phyloP scores from a whole-genome alignment of 1,284 basidiomycete genomes.

The Sanghuangporus weigelae region DNA sequence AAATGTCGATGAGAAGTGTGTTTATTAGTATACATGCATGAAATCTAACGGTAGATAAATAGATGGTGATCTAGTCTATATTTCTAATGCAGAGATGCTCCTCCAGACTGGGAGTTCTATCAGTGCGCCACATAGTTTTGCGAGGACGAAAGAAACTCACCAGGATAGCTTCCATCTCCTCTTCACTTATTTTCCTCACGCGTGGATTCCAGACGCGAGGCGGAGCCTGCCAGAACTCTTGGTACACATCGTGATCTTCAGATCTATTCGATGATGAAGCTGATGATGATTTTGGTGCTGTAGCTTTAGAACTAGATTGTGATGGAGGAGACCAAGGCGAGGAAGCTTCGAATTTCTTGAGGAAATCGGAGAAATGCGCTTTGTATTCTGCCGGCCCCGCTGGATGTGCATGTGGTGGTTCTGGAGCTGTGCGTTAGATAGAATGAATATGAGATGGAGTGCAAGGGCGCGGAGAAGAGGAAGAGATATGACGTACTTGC shows the following conservation, averaged over 20 bases:
- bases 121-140: background rate
- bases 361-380: conserved; percentile 55
- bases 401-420: conserved; percentile 68
- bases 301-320: too few relatives aligned
- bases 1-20: too few relatives aligned
- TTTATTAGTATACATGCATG: too few relatives aligned
- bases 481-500: conserved; percentile 36
- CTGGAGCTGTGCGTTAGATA: conserved; percentile 39
- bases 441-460: conserved; percentile 7
- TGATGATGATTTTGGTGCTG: conserved; percentile 5
- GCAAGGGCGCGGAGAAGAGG: background rate
- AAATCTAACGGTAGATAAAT: too few relatives aligned
- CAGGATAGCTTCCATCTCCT: conserved; percentile 76
- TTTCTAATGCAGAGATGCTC: conserved; percentile 50
- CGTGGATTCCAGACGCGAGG: conserved; percentile 59
- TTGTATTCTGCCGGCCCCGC: conserved; percentile 68
- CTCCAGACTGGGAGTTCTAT: conserved; percentile 53
- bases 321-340: conserved; percentile 19
- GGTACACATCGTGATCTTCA: conserved; percentile 33
- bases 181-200: conserved; percentile 49
- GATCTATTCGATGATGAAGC: conserved; percentile 18
- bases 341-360: conserved; percentile 46
- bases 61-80: too few relatives aligned
- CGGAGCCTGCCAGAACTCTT: conserved; percentile 80
- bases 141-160: conserved; percentile 39